Evolutionary conservation across 768 basidiomycete genomes (phyloP).

Genomic region (Pisolithus marmoratus): DNA sequence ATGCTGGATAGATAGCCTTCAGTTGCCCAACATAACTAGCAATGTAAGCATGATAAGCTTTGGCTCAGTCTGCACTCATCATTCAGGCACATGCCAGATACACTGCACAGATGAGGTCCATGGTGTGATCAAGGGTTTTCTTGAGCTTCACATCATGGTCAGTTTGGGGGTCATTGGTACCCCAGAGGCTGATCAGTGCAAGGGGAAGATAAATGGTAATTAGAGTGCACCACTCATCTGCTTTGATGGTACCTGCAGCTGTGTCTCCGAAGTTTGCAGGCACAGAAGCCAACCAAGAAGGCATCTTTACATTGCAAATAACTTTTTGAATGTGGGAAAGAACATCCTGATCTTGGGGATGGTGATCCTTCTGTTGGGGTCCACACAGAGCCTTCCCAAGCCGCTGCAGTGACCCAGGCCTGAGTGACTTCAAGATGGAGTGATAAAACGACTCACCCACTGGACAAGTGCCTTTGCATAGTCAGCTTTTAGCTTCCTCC

Average conservation of each 20-base stretch:
- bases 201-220: constrained; percentile 13
- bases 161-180: not conserved
- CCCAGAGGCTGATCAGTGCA: constrained; percentile 15
- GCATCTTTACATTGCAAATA: constrained; percentile 1
- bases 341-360: not conserved
- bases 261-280: constrained; percentile 14
- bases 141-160: not conserved
- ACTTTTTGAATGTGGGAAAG: constrained; percentile 2
- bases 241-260: constrained; percentile 10
- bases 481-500: not conserved
- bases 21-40: constrained; percentile 16
- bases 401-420: not conserved
- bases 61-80: constrained; percentile 4
- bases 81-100: constrained; percentile 12
- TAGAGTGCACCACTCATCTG: constrained; percentile 16
- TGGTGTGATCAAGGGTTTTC: constrained; percentile 20
- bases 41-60: constrained; percentile 10
- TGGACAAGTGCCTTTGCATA: not conserved
- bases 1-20: constrained; percentile 14
- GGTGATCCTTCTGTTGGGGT: not conserved
- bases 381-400: not conserved
- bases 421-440: not conserved
- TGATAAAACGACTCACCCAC: not conserved
- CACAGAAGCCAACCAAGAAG: constrained; percentile 12
- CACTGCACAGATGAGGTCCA: constrained; percentile 23